Conservation (phyloP, 768 basidiomycete genomes). For the Macrolepiota albuminosa region DNA sequence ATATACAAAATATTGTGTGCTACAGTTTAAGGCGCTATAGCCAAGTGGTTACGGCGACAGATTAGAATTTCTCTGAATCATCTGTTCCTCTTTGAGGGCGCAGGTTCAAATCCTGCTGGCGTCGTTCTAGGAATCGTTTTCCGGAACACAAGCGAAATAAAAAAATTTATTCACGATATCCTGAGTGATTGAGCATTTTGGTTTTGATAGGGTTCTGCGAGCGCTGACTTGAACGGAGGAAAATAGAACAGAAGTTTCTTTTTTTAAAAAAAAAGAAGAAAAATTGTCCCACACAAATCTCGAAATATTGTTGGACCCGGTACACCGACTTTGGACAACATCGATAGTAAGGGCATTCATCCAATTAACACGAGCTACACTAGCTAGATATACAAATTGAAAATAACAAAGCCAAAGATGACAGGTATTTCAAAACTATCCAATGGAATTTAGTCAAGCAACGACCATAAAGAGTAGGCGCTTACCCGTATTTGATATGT, state of each 20-base stretch:
- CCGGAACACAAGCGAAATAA: no score
- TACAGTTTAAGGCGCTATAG: slow-evolving; percentile 47
- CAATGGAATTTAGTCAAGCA: background rate
- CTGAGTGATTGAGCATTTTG: no score
- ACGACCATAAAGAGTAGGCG: slow-evolving; percentile 9
- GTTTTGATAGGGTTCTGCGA: no score
- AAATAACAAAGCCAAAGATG: no score
- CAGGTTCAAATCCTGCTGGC: background rate
- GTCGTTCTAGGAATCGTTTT: background rate
- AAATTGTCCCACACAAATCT: background rate
- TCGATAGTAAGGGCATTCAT: background rate
- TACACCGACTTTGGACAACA: background rate
- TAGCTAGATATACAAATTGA: background rate
- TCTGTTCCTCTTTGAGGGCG: background rate
- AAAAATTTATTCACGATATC: no score
- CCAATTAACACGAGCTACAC: background rate
- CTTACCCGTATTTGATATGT: slow-evolving; percentile 91
- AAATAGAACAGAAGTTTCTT: no score
- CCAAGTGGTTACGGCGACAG: slow-evolving; percentile 59
- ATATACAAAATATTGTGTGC: no score
- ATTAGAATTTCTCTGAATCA: background rate
- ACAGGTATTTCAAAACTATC: slow-evolving; percentile 4
- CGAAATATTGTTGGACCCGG: background rate
- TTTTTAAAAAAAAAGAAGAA: background rate
- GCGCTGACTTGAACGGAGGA: no score